Evolutionary conservation across 176 grass and related monocot genomes (phyloP), one percentile per base, ranked within the genome.

Genomic region (Oryza rufipogon): DNA sequence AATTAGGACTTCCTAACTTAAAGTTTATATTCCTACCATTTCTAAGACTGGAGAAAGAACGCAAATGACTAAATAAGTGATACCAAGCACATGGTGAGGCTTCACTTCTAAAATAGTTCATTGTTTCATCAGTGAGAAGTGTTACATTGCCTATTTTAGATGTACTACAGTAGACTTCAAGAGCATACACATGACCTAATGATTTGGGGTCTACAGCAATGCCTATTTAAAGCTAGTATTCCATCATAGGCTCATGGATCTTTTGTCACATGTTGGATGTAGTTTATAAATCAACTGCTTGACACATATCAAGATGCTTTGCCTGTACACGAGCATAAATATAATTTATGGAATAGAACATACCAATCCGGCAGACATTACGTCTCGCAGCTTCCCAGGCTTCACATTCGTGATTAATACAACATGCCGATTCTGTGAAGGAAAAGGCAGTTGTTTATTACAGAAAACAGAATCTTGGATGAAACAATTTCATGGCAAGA

Each of bases 401-500:
- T 99, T 96, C 86, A 99, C 96, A 87, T 99, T 99, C 5, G 96
- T 99, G 81, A 99, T 96, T 58, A 99, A 91, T 44, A 94, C 91
- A 23, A 99, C 91, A 20, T 58, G 87, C 9, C 89, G 96, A 78
- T 99, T 99, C 96, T 99, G 74, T 73, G 83, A 86, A 84, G 39
- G 38, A 42, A 92, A 87, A n/a, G 44, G 14, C 22, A 83, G 39
- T 72, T 75, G 47, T 74, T 81, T 65, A 72, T 72, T 65, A 34
- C 23, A 90, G 16, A 74, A 84, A 38, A 71, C 22, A 36, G 30
- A 54, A 77, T 20, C 34, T 71, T 71, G 22, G n/a, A 70, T 41
- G 19, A 41, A 33, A 81, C 15, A 71, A 74, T 11, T 44, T 87
- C 22, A 52, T 11, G 75, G 39, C 32, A 16, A 81, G 20, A 2